Evolutionary conservation across 1,139 yeast species (phyloP).

Genomic region (Scheffersomyces titani): DNA sequence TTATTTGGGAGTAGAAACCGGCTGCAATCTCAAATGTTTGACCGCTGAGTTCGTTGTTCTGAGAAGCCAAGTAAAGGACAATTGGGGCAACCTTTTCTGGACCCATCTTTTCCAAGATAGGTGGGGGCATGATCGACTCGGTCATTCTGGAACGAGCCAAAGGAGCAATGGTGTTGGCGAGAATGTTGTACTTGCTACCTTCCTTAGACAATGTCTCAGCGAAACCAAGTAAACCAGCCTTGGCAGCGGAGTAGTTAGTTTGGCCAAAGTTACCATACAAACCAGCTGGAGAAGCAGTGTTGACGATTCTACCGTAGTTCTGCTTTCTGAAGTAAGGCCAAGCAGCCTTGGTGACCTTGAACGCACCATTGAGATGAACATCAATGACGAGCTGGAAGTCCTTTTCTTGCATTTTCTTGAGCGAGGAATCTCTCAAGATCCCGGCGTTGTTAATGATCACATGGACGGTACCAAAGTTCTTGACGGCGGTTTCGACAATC

Average conservation of each 20-base stretch:
- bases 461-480: conserved; percentile 87
- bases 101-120: conserved; percentile 72
- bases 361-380: conserved; percentile 91
- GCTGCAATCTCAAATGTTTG: conserved; percentile 92
- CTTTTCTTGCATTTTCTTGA: conserved; percentile 79
- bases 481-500: conserved; percentile 83
- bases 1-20: conserved; percentile 85
- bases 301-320: conserved; percentile 82
- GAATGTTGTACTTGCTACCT: conserved; percentile 82
- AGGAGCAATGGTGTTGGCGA: conserved; percentile 88
- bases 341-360: conserved; percentile 82
- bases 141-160: conserved; percentile 97
- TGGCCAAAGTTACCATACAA: conserved; percentile 97
- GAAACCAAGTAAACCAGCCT: conserved; percentile 85
- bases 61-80: conserved; percentile 79
- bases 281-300: conserved; percentile 97
- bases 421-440: conserved; percentile 73
- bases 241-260: conserved; percentile 93
- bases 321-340: conserved; percentile 91
- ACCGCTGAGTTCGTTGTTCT: conserved; percentile 59
- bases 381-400: conserved; percentile 80
- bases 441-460: conserved; percentile 93
- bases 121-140: conserved; percentile 83
- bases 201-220: conserved; percentile 95
- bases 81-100: conserved; percentile 92